A percentile compares a stretch with the other conserved stretches of the same genome.
Conservation (phyloP, 176 grass and related monocot species). For the Otatea glauca region DNA sequence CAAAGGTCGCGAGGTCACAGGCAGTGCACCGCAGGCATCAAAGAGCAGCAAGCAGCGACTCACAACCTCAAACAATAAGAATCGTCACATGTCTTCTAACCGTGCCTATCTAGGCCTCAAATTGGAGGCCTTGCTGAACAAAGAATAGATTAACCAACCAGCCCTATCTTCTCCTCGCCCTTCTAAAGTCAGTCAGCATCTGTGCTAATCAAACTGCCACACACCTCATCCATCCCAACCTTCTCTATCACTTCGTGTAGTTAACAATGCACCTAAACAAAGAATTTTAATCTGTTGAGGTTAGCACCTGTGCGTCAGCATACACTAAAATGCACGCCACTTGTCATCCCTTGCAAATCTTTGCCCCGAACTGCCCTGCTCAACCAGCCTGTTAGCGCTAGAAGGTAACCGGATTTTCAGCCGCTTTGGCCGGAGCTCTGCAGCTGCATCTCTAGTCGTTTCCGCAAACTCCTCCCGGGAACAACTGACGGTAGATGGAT, state of each 20-base stretch:
- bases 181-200: conserved; percentile 47
- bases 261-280: conserved; percentile 54
- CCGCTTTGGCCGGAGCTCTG: conserved; percentile 50
- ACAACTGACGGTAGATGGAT: conserved; percentile 22
- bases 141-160: conserved; percentile 61
- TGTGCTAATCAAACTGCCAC: conserved; percentile 46
- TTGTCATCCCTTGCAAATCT: conserved; percentile 48
- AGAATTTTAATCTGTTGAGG: conserved; percentile 41
- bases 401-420: conserved; percentile 52
- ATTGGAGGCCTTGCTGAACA: conserved; percentile 63
- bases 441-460: conserved; percentile 37
- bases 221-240: conserved; percentile 9
- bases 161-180: conserved; percentile 6
- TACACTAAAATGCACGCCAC: conserved; percentile 45
- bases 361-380: conserved; percentile 44
- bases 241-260: conserved; percentile 28
- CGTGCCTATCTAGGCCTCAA: conserved; percentile 47
- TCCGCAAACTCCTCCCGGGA: conserved; percentile 22
- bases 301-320: conserved; percentile 46
- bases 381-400: conserved; percentile 28
- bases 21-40: conserved; percentile 34
- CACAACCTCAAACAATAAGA: conserved; percentile 43
- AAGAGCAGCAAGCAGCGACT: conserved; percentile 50
- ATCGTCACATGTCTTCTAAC: conserved; percentile 41
- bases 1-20: conserved; percentile 44